Conservation (phyloP, 176 grass and related monocot genomes). For the Microstegium vimineum region DNA sequence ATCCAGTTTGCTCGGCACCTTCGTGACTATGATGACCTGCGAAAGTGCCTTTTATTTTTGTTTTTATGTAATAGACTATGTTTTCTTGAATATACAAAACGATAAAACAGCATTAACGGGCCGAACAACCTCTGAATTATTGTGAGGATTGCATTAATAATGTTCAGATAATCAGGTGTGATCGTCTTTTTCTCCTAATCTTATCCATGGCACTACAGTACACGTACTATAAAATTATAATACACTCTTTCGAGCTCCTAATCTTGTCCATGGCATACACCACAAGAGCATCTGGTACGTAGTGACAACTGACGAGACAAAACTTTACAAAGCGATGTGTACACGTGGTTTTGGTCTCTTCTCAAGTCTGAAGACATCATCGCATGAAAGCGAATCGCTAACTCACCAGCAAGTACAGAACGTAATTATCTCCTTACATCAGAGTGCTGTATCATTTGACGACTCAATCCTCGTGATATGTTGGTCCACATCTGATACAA, state of each 20-base stretch:
- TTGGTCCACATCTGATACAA: neutral
- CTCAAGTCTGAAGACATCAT: neutral
- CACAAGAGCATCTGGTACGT: neutral
- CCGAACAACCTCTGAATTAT: neutral
- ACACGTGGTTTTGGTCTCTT: neutral
- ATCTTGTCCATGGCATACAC: neutral
- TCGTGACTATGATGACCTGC: neutral
- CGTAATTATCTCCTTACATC: neutral
- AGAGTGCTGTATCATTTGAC: neutral
- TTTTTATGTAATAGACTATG: no score
- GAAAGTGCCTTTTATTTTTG: neutral
- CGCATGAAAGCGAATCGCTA: slow-evolving; percentile 26
- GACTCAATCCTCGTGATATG: neutral
- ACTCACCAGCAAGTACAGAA: slow-evolving; percentile 1
- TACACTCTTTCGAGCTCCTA: neutral
- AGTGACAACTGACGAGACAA: neutral
- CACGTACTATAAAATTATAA: neutral
- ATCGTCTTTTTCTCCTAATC: neutral
- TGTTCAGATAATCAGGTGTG: neutral
- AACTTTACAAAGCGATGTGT: neutral
- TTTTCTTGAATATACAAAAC: no score
- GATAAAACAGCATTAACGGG: no score
- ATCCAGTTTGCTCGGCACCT: neutral
- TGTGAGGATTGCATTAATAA: neutral
- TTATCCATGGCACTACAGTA: neutral